Percentiles rank a stretch among this genome's conserved stretches.
phyloP scores from a whole-genome alignment of 768 basidiomycete genomes.

The Gloeostereum incarnatum region DNA sequence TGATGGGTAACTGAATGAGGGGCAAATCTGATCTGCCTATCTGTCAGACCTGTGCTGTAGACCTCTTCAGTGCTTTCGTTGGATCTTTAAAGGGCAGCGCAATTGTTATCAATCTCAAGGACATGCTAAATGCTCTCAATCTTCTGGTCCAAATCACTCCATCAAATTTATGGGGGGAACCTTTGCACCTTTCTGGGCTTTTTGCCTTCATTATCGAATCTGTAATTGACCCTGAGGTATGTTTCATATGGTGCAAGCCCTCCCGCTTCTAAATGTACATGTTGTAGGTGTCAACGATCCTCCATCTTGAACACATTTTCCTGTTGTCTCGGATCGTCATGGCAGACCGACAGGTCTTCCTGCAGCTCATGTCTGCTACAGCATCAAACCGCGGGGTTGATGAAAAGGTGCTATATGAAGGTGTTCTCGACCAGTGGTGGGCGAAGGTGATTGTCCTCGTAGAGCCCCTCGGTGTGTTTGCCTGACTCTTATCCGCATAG shows the following conservation, averaged over 20 bases:
- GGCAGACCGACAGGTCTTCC: slow-evolving; percentile 56
- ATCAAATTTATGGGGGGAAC: slow-evolving; percentile 57
- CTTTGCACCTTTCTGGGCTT: slow-evolving; percentile 66
- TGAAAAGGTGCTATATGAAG: slow-evolving; percentile 53
- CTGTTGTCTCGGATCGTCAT: slow-evolving; percentile 69
- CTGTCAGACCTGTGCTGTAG: slow-evolving; percentile 40
- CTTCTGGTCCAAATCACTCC: slow-evolving; percentile 58
- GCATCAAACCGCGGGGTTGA: slow-evolving; percentile 24
- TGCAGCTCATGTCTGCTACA: slow-evolving; percentile 59
- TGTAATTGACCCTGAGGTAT: slow-evolving; percentile 60
- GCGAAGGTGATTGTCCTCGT: slow-evolving; percentile 42
- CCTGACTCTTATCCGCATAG: slow-evolving; percentile 26
- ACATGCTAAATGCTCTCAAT: slow-evolving; percentile 50
- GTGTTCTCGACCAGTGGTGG: slow-evolving; percentile 76
- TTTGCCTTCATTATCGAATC: slow-evolving; percentile 54
- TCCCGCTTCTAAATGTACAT: not conserved
- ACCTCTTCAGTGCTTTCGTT: slow-evolving; percentile 49
- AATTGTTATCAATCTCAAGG: slow-evolving; percentile 46
- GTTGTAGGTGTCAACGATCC: slow-evolving; percentile 22
- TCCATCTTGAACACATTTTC: slow-evolving; percentile 63
- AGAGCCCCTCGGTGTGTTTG: not conserved
- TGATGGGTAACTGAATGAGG: not conserved
- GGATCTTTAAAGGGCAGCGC: slow-evolving; percentile 40
- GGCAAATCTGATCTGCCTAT: not conserved
- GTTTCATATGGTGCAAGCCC: not conserved